Conservation (phyloP, 176 grass and related monocot species). For the Hyparrhenia diplandra region DNA sequence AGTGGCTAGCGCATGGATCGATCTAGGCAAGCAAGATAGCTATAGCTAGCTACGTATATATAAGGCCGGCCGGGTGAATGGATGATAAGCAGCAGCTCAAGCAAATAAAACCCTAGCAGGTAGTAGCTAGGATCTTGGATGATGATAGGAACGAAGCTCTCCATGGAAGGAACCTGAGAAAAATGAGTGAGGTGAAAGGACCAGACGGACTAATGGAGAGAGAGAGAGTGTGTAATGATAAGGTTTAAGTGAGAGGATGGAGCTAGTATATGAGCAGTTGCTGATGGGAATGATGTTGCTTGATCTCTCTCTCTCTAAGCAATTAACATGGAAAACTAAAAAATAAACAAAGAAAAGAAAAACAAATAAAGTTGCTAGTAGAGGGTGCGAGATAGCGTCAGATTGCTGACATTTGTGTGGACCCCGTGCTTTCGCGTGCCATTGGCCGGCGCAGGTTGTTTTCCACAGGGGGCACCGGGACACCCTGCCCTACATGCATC, state of each 20-base stretch:
- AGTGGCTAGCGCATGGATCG: too few species aligned
- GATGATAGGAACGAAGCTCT: neutral
- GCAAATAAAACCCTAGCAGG: neutral
- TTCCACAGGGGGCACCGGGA: neutral
- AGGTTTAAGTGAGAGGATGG: neutral
- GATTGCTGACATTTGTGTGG: neutral
- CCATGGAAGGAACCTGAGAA: neutral
- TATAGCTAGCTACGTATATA: slow-evolving; percentile 24
- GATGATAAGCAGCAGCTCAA: neutral
- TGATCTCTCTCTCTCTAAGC: neutral
- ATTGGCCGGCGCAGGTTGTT: neutral
- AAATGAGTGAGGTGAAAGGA: neutral
- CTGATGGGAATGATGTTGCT: neutral
- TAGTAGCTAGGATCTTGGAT: neutral
- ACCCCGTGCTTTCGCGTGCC: too few species aligned
- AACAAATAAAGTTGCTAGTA: neutral
- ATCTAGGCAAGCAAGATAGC: neutral
- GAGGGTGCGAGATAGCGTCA: neutral
- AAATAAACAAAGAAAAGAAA: too few species aligned
- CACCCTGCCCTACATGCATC: neutral
- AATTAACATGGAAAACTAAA: too few species aligned
- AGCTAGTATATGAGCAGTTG: neutral
- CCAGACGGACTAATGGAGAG: neutral
- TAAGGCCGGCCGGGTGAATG: neutral
- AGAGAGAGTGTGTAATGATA: neutral